Evolutionary conservation across 441 rosid genomes (phyloP).

Genomic region (Gossypium trilobum): DNA sequence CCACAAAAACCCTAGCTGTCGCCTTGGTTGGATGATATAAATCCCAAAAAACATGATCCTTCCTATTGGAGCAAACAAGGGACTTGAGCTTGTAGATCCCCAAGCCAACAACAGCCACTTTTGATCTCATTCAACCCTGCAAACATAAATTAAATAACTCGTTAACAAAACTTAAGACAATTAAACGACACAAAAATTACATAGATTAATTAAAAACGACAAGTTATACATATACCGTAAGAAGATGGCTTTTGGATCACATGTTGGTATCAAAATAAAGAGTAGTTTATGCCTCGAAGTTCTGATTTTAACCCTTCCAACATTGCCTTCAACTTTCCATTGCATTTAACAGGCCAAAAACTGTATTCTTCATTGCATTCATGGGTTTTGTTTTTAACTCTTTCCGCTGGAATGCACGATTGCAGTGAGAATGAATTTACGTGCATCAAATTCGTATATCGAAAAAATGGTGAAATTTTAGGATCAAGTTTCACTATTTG

Average conservation of each 20-base stretch:
- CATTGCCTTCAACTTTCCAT: slow-evolving; percentile 31
- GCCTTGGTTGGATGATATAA: slow-evolving; percentile 49
- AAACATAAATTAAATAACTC: background rate
- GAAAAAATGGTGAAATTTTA: background rate
- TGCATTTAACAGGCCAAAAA: slow-evolving; percentile 32
- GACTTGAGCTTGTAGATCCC: slow-evolving; percentile 39
- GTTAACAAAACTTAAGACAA: background rate
- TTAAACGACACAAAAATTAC: background rate
- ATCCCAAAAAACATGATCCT: slow-evolving; percentile 72
- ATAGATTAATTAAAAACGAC: background rate
- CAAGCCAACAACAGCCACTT: slow-evolving; percentile 74
- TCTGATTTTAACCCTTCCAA: slow-evolving; percentile 36
- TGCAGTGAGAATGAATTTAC: slow-evolving; percentile 48
- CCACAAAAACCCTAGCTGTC: slow-evolving; percentile 23
- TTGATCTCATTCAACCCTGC: slow-evolving; percentile 51
- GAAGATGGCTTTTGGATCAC: slow-evolving; percentile 35
- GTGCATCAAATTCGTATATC: slow-evolving; percentile 40
- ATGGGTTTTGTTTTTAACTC: slow-evolving; percentile 29
- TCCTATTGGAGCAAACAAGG: slow-evolving; percentile 63
- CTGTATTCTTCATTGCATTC: slow-evolving; percentile 44
- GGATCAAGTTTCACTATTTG: background rate
- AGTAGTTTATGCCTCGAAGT: slow-evolving; percentile 33
- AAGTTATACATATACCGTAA: slow-evolving; percentile 21
- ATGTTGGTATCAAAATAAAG: slow-evolving; percentile 42
- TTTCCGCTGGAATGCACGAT: slow-evolving; percentile 42